These are phyloP conservation scores for Neofusicoccum cordaticola DNA, from an alignment of 2,329 filamentous ascomycete species.

Conservation along the genomic window DNA sequence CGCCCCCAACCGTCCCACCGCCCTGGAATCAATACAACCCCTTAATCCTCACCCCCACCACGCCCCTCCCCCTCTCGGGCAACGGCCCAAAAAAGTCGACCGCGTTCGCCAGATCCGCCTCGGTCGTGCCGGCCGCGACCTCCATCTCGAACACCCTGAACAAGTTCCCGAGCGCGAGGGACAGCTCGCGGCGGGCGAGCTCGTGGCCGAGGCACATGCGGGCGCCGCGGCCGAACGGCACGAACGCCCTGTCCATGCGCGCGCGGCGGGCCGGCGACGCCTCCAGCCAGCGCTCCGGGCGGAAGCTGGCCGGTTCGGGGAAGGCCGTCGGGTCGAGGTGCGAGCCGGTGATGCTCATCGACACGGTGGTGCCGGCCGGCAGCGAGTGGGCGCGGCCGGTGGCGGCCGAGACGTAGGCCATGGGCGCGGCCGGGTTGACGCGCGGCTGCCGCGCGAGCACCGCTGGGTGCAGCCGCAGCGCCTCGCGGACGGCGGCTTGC, in stretches of 20 bases:
- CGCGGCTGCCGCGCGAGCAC: too few species aligned
- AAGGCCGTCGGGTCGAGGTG: slow-evolving; percentile 19
- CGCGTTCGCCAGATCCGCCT: slow-evolving; percentile 19
- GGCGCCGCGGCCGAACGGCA: slow-evolving; percentile 37
- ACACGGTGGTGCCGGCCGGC: slow-evolving; percentile 19
- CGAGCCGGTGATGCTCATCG: slow-evolving; percentile 19
- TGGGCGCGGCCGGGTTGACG: too few species aligned
- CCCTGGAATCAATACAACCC: not conserved
- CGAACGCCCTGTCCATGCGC: slow-evolving; percentile 32
- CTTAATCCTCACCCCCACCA: slow-evolving; percentile 17
- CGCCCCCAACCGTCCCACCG: too few species aligned
- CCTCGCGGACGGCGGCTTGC: too few species aligned
- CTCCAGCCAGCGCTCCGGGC: slow-evolving; percentile 23
- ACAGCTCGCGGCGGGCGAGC: slow-evolving; percentile 24
- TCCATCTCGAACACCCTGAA: slow-evolving; percentile 17
- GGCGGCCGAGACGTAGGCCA: not conserved
- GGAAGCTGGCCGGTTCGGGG: not conserved
- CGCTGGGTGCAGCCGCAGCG: too few species aligned
- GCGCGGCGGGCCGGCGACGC: not conserved
- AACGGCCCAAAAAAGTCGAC: slow-evolving; percentile 24
- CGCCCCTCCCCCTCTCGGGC: slow-evolving; percentile 18
- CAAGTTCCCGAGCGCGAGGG: slow-evolving; percentile 20
- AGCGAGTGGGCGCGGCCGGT: slow-evolving; percentile 7
- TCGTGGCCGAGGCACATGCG: slow-evolving; percentile 41
- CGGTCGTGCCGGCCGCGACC: slow-evolving; percentile 21